Percentiles rank a stretch among this genome's conserved stretches.
phyloP scores from a whole-genome alignment of 345 rosid species.

The Eucalyptus erythrocorys region DNA sequence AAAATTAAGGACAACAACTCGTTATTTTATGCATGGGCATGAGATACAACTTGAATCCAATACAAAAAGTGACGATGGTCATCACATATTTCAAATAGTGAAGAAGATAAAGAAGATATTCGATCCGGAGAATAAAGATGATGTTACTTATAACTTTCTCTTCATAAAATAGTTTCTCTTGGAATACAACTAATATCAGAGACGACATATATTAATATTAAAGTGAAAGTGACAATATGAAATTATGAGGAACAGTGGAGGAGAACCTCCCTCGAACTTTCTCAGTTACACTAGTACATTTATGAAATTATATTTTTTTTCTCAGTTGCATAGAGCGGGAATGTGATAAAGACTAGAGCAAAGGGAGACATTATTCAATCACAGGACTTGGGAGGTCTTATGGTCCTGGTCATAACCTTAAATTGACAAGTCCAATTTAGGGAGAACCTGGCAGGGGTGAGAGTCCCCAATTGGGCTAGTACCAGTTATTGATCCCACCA shows the following conservation, averaged over 20 bases:
- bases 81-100: neutral
- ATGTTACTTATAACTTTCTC: neutral
- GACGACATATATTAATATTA: neutral
- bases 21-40: neutral
- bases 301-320: neutral
- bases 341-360: neutral
- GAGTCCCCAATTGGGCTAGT: no score
- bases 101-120: neutral
- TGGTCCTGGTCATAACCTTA: no score
- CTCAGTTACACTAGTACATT: neutral
- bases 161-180: neutral
- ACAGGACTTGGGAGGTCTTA: neutral
- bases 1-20: neutral
- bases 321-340: neutral
- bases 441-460: no score
- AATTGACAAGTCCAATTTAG: no score
- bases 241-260: neutral
- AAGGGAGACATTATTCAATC: neutral
- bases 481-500: neutral
- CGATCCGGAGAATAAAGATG: neutral
- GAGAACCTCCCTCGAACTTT: neutral
- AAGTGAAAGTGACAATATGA: neutral
- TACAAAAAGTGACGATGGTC: neutral
- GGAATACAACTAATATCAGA: rapidly evolving
- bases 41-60: neutral